A percentile compares a stretch with the other conserved stretches of the same genome.
Conservation (phyloP, 2,329 filamentous ascomycete species). For the Scorias spongiosa region DNA sequence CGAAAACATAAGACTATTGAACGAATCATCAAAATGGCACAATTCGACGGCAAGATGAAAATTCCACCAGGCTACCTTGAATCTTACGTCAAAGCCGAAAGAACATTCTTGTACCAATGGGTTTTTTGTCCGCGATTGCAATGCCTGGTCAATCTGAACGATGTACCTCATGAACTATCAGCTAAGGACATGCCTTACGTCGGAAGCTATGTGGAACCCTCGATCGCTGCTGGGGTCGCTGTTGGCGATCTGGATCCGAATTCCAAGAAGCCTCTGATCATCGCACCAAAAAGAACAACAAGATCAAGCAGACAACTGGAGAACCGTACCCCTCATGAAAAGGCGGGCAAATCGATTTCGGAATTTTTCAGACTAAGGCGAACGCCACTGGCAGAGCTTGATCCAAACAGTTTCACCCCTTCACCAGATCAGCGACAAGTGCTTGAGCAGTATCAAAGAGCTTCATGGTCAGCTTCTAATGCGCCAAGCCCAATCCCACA, state of each 20-base stretch:
- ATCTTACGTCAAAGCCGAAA: constrained; percentile 70
- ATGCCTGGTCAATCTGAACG: constrained; percentile 60
- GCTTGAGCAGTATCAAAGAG: constrained; percentile 37
- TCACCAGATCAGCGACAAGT: constrained; percentile 49
- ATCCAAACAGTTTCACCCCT: constrained; percentile 51
- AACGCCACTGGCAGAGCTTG: constrained; percentile 49
- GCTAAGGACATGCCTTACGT: constrained; percentile 66
- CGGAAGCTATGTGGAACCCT: constrained; percentile 39
- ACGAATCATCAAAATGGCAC: constrained; percentile 62
- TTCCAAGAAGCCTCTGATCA: constrained; percentile 52
- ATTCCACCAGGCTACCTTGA: constrained; percentile 71
- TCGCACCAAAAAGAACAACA: constrained; percentile 18
- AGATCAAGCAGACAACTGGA: constrained; percentile 3
- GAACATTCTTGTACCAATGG: constrained; percentile 87
- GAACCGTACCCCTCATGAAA: constrained; percentile 33
- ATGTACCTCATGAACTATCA: constrained; percentile 46
- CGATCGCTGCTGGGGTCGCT: constrained; percentile 60
- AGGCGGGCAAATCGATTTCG: constrained; percentile 46
- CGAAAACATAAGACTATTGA: constrained; percentile 83
- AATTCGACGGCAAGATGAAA: constrained; percentile 74
- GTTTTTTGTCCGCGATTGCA: constrained; percentile 70
- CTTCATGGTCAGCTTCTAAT: constrained; percentile 40
- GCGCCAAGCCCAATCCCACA: constrained; percentile 21
- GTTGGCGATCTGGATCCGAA: constrained; percentile 76
- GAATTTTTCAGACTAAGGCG: constrained; percentile 51